phyloP scores from a whole-genome alignment of 2,329 filamentous ascomycete species.

The Arthrobotrys iridis region DNA sequence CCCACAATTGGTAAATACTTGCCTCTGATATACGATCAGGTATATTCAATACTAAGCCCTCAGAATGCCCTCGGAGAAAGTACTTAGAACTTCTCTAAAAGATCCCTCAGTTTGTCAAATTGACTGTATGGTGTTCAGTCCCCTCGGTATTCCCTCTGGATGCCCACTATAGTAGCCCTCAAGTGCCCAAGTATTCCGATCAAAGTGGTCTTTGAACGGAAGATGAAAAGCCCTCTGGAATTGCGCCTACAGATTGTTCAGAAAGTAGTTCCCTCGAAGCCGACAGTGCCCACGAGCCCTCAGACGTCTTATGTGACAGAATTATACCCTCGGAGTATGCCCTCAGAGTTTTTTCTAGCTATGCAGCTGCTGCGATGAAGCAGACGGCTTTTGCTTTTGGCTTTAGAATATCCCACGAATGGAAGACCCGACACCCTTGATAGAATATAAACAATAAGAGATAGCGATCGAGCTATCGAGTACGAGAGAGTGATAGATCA shows the following conservation, averaged over 20 bases:
- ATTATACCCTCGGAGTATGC: conserved; percentile 43
- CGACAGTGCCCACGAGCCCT: conserved; percentile 54
- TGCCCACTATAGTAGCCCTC: conserved; percentile 54
- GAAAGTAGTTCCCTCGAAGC: conserved; percentile 53
- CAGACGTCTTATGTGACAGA: conserved; percentile 42
- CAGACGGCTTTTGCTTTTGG: conserved; percentile 54
- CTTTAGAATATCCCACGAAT: conserved; percentile 41
- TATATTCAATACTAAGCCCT: conserved; percentile 48
- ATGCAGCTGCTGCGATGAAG: conserved; percentile 39
- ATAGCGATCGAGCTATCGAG: conserved; percentile 23
- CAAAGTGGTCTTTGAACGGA: conserved; percentile 28
- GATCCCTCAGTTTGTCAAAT: conserved; percentile 53
- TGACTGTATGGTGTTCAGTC: conserved; percentile 50
- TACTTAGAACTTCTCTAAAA: conserved; percentile 37
- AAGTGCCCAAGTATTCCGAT: conserved; percentile 47
- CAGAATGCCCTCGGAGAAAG: conserved; percentile 53
- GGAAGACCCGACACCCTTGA: conserved; percentile 44
- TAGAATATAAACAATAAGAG: conserved; percentile 2
- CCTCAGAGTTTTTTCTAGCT: conserved; percentile 13
- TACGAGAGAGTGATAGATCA: conserved; percentile 22
- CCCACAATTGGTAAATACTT: conserved; percentile 48
- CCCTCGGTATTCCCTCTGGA: conserved; percentile 51
- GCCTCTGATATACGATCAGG: conserved; percentile 51
- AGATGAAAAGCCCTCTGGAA: conserved; percentile 50
- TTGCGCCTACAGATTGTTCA: conserved; percentile 39